Percentiles rank a stretch among this genome's conserved stretches.
Evolutionary conservation across 805 yeast genomes (phyloP).

Genomic region (Ogataea saltuana): DNA sequence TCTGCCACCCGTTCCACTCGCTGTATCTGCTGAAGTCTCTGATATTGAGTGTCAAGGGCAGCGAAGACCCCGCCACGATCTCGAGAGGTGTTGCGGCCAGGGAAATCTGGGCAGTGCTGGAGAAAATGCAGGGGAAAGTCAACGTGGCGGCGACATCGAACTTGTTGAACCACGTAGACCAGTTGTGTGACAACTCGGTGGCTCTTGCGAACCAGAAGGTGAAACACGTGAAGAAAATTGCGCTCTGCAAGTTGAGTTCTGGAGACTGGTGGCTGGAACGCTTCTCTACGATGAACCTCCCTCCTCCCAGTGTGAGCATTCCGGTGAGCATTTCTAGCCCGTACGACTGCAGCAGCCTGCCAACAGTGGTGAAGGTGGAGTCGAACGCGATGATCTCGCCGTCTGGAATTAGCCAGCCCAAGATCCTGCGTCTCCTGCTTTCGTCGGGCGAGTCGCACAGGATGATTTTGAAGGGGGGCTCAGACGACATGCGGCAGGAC

Average conservation of each 20-base stretch:
- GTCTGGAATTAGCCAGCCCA: slow-evolving; percentile 87
- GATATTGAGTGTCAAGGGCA: slow-evolving; percentile 36
- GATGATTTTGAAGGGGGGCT: slow-evolving; percentile 76
- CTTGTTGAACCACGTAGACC: slow-evolving; percentile 48
- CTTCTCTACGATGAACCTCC: slow-evolving; percentile 49
- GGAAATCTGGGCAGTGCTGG: slow-evolving; percentile 45
- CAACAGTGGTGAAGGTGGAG: slow-evolving; percentile 45
- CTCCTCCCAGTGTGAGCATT: slow-evolving; percentile 64
- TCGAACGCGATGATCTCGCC: slow-evolving; percentile 59
- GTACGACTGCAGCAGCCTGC: slow-evolving; percentile 40
- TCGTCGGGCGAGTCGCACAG: slow-evolving; percentile 60
- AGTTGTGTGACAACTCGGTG: slow-evolving; percentile 52
- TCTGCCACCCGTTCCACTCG: slow-evolving; percentile 70
- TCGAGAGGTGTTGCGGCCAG: slow-evolving; percentile 56
- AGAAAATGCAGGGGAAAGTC: slow-evolving; percentile 1
- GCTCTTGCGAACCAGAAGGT: slow-evolving; percentile 50
- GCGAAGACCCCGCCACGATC: slow-evolving; percentile 39
- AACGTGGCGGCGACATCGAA: too few species aligned
- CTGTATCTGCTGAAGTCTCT: slow-evolving; percentile 63
- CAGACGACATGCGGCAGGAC: slow-evolving; percentile 93
- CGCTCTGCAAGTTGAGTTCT: slow-evolving; percentile 38
- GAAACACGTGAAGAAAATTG: slow-evolving; percentile 34
- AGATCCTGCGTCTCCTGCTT: slow-evolving; percentile 58
- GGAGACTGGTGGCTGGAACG: slow-evolving; percentile 60
- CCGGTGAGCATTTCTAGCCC: slow-evolving; percentile 44